phyloP scores from a whole-genome alignment of 1,139 yeast species.

The Scheffersomyces stambukii region DNA sequence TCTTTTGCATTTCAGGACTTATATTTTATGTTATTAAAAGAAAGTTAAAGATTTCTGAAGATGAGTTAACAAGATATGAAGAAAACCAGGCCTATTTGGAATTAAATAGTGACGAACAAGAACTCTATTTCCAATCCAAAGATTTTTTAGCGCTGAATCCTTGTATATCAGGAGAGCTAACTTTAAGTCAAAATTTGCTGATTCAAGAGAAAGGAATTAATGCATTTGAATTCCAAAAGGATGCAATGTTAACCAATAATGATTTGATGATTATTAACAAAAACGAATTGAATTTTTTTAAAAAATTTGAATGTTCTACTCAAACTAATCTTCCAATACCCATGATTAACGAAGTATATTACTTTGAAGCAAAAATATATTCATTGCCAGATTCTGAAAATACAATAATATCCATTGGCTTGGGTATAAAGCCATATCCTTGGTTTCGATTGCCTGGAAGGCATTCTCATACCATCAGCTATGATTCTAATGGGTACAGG shows the following conservation, averaged over 20 bases:
- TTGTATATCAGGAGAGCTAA: slow-evolving; percentile 40
- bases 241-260: slow-evolving; percentile 54
- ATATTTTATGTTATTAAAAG: slow-evolving; percentile 11
- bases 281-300: slow-evolving; percentile 72
- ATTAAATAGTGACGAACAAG: slow-evolving; percentile 70
- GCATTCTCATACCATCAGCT: slow-evolving; percentile 44
- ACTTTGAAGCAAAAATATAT: slow-evolving; percentile 74
- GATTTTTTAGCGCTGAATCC: slow-evolving; percentile 55
- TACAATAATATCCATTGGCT: slow-evolving; percentile 42
- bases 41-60: slow-evolving; percentile 29
- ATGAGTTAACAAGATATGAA: slow-evolving; percentile 59
- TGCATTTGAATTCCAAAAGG: slow-evolving; percentile 91
- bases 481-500: slow-evolving; percentile 52
- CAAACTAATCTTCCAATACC: slow-evolving; percentile 90
- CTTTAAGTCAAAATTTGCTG: slow-evolving; percentile 48
- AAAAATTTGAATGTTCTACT: slow-evolving; percentile 68
- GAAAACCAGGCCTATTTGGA: slow-evolving; percentile 56
- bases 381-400: slow-evolving; percentile 53
- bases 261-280: slow-evolving; percentile 64
- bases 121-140: slow-evolving; percentile 69
- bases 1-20: slow-evolving; percentile 11
- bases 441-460: slow-evolving; percentile 59
- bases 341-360: slow-evolving; percentile 78
- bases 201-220: slow-evolving; percentile 90
- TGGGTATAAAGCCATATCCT: slow-evolving; percentile 52